Evolutionary conservation across 495 filamentous ascomycete genomes (phyloP).

Genomic region (Staphylotrichum tortipilum): DNA sequence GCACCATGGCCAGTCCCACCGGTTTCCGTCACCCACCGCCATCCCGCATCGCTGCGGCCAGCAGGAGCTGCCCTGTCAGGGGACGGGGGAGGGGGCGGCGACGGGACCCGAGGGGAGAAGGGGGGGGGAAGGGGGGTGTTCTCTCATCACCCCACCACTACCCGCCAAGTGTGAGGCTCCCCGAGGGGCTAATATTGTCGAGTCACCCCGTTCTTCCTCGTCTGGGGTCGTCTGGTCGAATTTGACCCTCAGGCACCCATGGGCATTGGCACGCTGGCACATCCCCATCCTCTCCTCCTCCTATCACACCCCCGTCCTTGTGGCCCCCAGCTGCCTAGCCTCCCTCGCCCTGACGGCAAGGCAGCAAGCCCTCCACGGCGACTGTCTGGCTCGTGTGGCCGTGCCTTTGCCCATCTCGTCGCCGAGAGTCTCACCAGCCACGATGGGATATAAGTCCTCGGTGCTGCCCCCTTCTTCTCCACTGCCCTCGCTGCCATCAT

Average conservation of each 20-base stretch:
- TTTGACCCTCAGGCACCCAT: not conserved
- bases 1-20: not conserved
- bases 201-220: constrained; percentile 2
- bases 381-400: not conserved
- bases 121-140: not conserved
- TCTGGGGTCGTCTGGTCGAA: not conserved
- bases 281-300: too few species aligned
- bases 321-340: constrained; percentile 8
- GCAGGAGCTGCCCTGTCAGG: too few species aligned
- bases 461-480: not conserved
- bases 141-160: constrained; percentile 4
- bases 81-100: too few species aligned
- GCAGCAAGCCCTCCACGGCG: not conserved
- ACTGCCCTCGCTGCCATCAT: not conserved
- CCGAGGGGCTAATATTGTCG: constrained; percentile 4
- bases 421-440: not conserved
- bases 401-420: not conserved
- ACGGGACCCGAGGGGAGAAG: not conserved
- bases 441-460: constrained; percentile 4
- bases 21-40: too few species aligned
- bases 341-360: constrained; percentile 1
- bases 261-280: constrained; percentile 1
- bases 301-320: not conserved
- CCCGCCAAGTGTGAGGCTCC: constrained; percentile 1
- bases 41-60: not conserved